phyloP scores from a whole-genome alignment of 495 filamentous ascomycete genomes.

The Penicillium herquei region DNA sequence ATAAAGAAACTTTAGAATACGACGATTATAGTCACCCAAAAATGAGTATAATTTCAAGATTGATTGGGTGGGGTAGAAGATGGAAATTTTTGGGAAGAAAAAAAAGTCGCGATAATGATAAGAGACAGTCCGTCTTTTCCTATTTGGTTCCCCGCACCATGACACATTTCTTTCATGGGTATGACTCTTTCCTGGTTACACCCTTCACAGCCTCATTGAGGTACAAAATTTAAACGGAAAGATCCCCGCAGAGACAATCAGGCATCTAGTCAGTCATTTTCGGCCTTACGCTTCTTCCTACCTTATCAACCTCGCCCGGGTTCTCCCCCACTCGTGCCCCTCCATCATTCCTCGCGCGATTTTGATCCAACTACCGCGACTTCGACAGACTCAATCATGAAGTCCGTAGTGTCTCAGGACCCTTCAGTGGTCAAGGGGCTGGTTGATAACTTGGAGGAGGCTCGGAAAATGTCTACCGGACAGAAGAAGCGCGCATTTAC shows the following conservation, averaged over 20 bases:
- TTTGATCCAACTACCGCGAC: not conserved
- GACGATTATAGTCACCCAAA: no score
- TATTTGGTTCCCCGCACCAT: conserved; percentile 25
- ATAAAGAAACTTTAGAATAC: no score
- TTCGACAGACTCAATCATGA: not conserved
- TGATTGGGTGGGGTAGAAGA: not conserved
- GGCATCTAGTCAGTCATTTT: not conserved
- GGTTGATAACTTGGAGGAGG: conserved; percentile 53
- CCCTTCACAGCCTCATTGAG: not conserved
- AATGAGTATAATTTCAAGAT: no score
- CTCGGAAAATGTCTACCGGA: conserved; percentile 46
- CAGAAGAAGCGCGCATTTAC: conserved; percentile 51
- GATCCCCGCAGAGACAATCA: no score
- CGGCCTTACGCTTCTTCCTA: no score
- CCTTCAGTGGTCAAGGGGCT: conserved; percentile 58
- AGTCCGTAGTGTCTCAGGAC: conserved; percentile 52
- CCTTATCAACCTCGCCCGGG: not conserved
- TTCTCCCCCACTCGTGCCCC: not conserved
- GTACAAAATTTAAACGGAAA: not conserved
- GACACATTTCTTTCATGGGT: conserved; percentile 13
- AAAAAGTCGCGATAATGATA: conserved; percentile 14
- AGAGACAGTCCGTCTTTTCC: conserved; percentile 15
- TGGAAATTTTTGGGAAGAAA: conserved; percentile 4
- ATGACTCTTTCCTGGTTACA: conserved; percentile 10
- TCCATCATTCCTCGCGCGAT: conserved; percentile 3